Percentiles rank a stretch among this genome's conserved stretches.
Evolutionary conservation across 768 basidiomycete genomes (phyloP).

Genomic region (Russula dissimulans): DNA sequence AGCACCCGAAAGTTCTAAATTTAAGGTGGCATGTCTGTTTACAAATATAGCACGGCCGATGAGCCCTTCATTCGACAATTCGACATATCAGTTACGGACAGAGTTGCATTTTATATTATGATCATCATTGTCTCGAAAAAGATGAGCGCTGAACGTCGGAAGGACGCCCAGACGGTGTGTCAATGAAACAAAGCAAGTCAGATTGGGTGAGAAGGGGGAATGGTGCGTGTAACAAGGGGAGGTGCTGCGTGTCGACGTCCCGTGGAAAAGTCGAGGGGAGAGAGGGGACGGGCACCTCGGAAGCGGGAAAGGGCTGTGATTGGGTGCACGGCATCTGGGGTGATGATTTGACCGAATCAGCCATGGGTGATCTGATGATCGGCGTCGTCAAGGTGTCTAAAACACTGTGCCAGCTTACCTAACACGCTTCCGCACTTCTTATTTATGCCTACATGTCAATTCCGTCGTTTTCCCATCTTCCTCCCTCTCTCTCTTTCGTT

Average conservation of each 20-base stretch:
- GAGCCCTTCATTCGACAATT: no score
- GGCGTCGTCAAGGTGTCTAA: conserved; percentile 9
- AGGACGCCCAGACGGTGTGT: not conserved
- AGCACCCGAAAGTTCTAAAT: not conserved
- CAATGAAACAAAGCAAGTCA: not conserved
- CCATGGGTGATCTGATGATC: not conserved
- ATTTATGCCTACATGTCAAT: conserved; percentile 2
- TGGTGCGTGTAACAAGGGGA: not conserved
- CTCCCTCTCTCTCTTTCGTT: conserved; percentile 21
- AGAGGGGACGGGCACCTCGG: not conserved
- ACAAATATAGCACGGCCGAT: no score
- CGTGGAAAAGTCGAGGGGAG: not conserved
- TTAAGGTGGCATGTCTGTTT: not conserved
- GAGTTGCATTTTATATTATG: no score
- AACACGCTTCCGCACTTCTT: conserved; percentile 8
- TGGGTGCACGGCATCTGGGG: not conserved
- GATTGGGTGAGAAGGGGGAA: not conserved
- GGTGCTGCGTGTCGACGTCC: not conserved
- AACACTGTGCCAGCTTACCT: no score
- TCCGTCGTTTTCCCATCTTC: conserved; percentile 23
- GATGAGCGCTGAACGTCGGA: no score
- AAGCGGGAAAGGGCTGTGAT: not conserved
- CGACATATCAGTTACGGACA: no score
- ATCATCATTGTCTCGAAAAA: not conserved
- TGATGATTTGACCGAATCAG: not conserved